Conservation (phyloP, 116 monocot genomes). For the Phalaenopsis hybrid region DNA sequence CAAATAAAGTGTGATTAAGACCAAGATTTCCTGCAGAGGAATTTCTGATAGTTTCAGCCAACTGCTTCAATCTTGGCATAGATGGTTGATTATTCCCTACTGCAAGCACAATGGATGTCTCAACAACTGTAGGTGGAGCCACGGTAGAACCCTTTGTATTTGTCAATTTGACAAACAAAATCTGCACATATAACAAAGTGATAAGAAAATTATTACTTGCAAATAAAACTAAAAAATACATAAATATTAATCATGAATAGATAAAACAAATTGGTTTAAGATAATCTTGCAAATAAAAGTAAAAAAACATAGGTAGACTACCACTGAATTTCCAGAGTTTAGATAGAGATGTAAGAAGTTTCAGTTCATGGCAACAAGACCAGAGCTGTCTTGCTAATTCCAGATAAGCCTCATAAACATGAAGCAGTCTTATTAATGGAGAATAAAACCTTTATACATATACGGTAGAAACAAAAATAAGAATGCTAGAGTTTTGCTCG, state of each 20-base stretch:
- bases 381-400: not conserved
- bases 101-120: conserved; percentile 63
- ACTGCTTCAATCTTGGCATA: conserved; percentile 70
- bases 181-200: conserved; percentile 42
- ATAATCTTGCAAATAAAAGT: not conserved
- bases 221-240: not conserved
- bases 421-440: not conserved
- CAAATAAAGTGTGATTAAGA: conserved; percentile 90
- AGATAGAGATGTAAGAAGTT: not conserved
- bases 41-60: conserved; percentile 67
- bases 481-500: not conserved
- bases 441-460: not conserved
- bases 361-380: not conserved
- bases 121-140: conserved; percentile 65
- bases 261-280: not conserved
- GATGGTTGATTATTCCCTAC: conserved; percentile 79
- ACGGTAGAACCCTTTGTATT: conserved; percentile 77
- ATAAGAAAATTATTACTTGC: not conserved
- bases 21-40: conserved; percentile 77
- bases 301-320: not conserved
- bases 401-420: not conserved
- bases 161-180: conserved; percentile 76
- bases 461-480: not conserved
- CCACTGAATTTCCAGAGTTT: not conserved
- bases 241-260: not conserved